Base-by-base conservation (phyloP, 1,139 yeast species). In the Geotrichum reessii region DNA sequence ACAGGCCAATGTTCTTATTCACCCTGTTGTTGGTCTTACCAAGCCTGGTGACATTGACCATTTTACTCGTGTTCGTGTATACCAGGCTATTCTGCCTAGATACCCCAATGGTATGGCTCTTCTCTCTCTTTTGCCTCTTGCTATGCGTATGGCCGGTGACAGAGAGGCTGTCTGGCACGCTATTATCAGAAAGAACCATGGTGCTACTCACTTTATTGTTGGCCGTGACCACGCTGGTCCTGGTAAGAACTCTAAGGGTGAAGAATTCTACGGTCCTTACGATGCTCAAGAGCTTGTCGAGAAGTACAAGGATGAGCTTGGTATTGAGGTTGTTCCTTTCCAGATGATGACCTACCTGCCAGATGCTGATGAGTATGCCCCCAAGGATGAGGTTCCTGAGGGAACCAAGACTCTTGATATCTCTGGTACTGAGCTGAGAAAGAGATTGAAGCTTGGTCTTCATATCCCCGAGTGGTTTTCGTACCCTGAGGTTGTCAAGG, bases 211-310 rank as follows among this genome's bases (percentile, higher is more conserved):
- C 74, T 92, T 92, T 76, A 93, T 93, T 70, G 97, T 92, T 58
- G 98, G 99, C 63, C 86, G 99, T 78, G 97, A 92, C 74, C 98
- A 92, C 71, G 97, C 97, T 61, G 98, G 98, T 63, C 98, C 98
- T 28, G 98, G 98, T 66, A 81, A 82, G 66, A 92, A 92, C 81
- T 90, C 97, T 58, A 79, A 86, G 72, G 98, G 98, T 63, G 92
- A 83, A 55, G 97, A 91, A 64, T 92, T 92, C 77, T 93, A 92
- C 71, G 98, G 98, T 27, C 97, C 98, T 25, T 92, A 92, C 71
- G 98, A 92, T 73, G 98, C 98, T 31, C 98, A 92, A 77, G 91
- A 83, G 46, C 80, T 92, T 61, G 95, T 92, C 63, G 90, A 86
- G 62, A 77, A 83, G 64, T 84, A 83, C 74, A 80, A 83, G 64